Base-by-base conservation (phyloP, 2,329 filamentous ascomycete species). In the Clathrospora elynae region DNA sequence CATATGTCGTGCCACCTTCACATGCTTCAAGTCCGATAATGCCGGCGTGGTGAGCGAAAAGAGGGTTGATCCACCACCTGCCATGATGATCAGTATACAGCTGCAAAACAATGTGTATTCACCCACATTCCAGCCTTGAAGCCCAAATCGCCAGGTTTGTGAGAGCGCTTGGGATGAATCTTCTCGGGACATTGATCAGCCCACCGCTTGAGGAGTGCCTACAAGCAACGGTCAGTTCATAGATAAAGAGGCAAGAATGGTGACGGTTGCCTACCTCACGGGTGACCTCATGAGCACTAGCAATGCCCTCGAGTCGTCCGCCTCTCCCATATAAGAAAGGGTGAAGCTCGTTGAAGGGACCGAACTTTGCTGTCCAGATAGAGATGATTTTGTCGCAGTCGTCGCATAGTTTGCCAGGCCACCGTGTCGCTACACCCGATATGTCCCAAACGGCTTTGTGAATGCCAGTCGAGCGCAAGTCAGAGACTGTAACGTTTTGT, bases 41-140 rank as follows among this genome's bases (percentile, higher is more conserved):
- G 28, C 75, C 75, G 32, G 69, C 74, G 20, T 71, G 68, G 29
- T 72, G 71, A 5, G 75, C 75, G 45, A 77, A 77, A 10, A 76
- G 57, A 16, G 71, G 51, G 35, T 71, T 75, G 49, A 78, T 74
- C 75, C 75, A 78, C 75, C 75, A 78, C 18, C 75, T 77, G 13
- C 14, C 23, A 6, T n/a, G n/a, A 12, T n/a, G 3, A n/a, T 57
- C n/a, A 58, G 46, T 16, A 24, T 23, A n/a, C 6, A 19, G 11
- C 2, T 11, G 9, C n/a, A n/a, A n/a, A 10, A 9, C 12, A 24
- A 13, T 1, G 6, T 4, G 6, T 5, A 7, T 22, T 2, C 1
- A 68, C 73, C 59, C 47, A 78, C 75, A 71, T 63, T 60, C 75
- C 75, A 41, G 74, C 63, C n/a, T 47, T 61, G 43, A 78, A 78